A percentile compares a stretch with the other conserved stretches of the same genome.
phyloP scores from a whole-genome alignment of 164 flowering plant species.

The Buxus sempervirens region DNA sequence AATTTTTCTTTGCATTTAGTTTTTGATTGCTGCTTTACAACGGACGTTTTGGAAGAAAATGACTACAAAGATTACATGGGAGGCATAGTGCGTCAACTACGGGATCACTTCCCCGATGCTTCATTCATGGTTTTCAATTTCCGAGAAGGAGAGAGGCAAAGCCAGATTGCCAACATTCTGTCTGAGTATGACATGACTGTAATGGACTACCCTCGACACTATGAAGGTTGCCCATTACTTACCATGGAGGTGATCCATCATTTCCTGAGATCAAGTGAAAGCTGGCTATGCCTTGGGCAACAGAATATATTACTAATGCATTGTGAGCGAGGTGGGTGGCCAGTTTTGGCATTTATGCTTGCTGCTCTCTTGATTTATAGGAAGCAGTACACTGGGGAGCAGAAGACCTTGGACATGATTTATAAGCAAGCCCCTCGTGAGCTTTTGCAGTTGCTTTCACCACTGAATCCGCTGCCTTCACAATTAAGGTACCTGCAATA shows the following conservation, averaged over 20 bases:
- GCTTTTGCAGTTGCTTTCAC: constrained; percentile 69
- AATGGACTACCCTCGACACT: constrained; percentile 94
- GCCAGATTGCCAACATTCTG: constrained; percentile 47
- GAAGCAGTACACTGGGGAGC: constrained; percentile 82
- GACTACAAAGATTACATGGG: constrained; percentile 64
- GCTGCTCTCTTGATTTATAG: constrained; percentile 83
- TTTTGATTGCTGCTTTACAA: constrained; percentile 85
- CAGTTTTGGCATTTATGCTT: constrained; percentile 89
- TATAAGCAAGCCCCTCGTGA: constrained; percentile 89
- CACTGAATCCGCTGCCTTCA: constrained; percentile 84
- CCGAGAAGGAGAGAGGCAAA: constrained; percentile 54
- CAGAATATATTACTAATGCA: constrained; percentile 84
- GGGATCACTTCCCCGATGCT: constrained; percentile 71
- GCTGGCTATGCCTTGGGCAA: constrained; percentile 84
- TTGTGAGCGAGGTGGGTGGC: constrained; percentile 95
- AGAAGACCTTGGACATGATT: constrained; percentile 87
- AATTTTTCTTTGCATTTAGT: constrained; percentile 39
- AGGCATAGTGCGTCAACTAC: constrained; percentile 59
- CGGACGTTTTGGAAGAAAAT: constrained; percentile 59
- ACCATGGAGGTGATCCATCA: constrained; percentile 85
- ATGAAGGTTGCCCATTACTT: constrained; percentile 83
- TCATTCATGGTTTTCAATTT: constrained; percentile 85
- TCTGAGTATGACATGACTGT: constrained; percentile 76
- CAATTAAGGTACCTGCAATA: constrained; percentile 90
- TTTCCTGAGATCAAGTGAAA: constrained; percentile 82